Percentiles rank a stretch among this genome's conserved stretches.
These are phyloP conservation scores for Penicillium crystallinum DNA, from an alignment of 495 filamentous ascomycete species.

Conservation along the genomic window DNA sequence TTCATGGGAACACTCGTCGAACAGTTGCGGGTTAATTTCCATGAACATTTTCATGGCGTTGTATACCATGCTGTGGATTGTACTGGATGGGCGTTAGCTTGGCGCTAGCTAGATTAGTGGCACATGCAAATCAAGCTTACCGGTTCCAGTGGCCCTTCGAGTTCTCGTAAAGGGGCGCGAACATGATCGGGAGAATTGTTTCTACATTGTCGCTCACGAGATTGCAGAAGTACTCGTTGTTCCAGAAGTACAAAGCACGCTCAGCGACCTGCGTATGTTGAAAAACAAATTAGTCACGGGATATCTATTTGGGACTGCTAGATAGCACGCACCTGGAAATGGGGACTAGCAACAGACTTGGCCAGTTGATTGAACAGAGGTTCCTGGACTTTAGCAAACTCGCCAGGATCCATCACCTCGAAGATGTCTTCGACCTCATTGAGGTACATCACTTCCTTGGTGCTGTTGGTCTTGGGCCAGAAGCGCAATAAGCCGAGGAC, in stretches of 20 bases:
- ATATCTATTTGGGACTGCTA: background rate
- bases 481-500: slow-evolving; percentile 92
- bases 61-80: slow-evolving; percentile 99
- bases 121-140: slow-evolving; percentile 44
- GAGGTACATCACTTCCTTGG: slow-evolving; percentile 99
- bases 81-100: slow-evolving; percentile 50
- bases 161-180: slow-evolving; percentile 96
- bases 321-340: slow-evolving; percentile 71
- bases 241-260: slow-evolving; percentile 98
- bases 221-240: slow-evolving; percentile 99
- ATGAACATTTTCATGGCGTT: slow-evolving; percentile 99
- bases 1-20: slow-evolving; percentile 96
- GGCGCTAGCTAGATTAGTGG: background rate
- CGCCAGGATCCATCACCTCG: slow-evolving; percentile 98
- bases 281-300: background rate
- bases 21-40: slow-evolving; percentile 98
- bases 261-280: slow-evolving; percentile 70
- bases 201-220: slow-evolving; percentile 98
- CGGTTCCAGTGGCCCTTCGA: slow-evolving; percentile 99
- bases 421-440: slow-evolving; percentile 99
- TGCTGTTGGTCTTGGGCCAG: slow-evolving; percentile 99
- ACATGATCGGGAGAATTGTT: slow-evolving; percentile 98
- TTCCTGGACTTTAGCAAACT: slow-evolving; percentile 98
- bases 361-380: slow-evolving; percentile 95
- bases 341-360: slow-evolving; percentile 95